These are phyloP conservation scores for Penicillium sp. DNA, from an alignment of 2,329 filamentous ascomycete genomes.

Conservation along the genomic window DNA sequence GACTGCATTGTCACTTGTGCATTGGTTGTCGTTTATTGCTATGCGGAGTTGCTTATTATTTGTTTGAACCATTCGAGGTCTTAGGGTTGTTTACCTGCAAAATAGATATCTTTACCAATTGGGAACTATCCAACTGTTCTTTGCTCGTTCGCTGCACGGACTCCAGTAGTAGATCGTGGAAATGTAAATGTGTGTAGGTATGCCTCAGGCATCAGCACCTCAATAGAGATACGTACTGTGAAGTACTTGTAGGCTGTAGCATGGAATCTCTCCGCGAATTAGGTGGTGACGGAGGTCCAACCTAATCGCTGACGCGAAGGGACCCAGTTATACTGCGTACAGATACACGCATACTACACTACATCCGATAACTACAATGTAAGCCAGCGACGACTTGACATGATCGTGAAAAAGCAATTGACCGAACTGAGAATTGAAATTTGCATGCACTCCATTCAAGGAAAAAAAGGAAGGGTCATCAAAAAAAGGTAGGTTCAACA, in stretches of 20 bases:
- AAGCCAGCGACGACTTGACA: neutral
- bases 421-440: conserved; percentile 23
- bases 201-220: no score
- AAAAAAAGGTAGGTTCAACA: conserved; percentile 28
- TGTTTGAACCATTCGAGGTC: neutral
- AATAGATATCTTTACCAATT: neutral
- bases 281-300: no score
- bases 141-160: no score
- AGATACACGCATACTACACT: neutral
- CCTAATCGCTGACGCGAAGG: no score
- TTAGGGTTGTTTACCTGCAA: neutral
- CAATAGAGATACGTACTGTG: no score
- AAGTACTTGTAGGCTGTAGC: no score
- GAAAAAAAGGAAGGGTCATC: conserved; percentile 25
- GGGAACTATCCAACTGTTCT: neutral
- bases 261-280: no score
- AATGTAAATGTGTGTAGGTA: no score
- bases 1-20: conserved; percentile 1
- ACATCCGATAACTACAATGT: neutral
- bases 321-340: no score
- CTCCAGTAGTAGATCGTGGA: no score
- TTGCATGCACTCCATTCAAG: conserved; percentile 30
- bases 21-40: neutral
- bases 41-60: conserved; percentile 1
- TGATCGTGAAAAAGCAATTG: conserved; percentile 3